phyloP scores from a whole-genome alignment of 179 eudicot genomes.

The Vitellaria paradoxa region DNA sequence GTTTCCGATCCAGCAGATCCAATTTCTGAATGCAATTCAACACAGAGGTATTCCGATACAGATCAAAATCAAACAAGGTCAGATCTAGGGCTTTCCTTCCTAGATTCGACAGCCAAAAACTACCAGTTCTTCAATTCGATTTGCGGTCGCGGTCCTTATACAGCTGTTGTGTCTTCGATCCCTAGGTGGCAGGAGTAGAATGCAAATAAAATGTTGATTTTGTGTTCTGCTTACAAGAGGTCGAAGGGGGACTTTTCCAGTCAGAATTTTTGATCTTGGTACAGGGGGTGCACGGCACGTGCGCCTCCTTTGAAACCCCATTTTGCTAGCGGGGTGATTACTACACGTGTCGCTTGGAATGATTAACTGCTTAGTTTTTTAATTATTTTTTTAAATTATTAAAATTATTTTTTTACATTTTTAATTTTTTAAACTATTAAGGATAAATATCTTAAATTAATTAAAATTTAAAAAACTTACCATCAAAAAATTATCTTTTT shows the following conservation, averaged over 20 bases:
- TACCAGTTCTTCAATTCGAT: not conserved
- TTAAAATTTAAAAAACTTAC: too few species aligned
- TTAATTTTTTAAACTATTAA: too few species aligned
- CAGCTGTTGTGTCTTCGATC: not conserved
- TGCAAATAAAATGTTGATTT: not conserved
- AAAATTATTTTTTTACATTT: too few species aligned
- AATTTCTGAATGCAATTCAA: not conserved
- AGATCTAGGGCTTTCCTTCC: conserved; percentile 12
- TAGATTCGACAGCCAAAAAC: not conserved
- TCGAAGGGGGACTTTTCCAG: not conserved
- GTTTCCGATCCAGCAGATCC: conserved; percentile 39
- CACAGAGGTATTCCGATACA: not conserved
- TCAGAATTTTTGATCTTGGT: not conserved
- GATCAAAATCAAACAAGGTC: conserved; percentile 1
- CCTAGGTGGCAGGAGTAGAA: not conserved
- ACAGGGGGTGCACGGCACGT: conserved; percentile 9
- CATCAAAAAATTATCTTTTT: too few species aligned
- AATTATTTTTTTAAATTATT: too few species aligned
- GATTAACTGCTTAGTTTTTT: too few species aligned
- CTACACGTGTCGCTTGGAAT: too few species aligned
- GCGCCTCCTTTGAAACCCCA: not conserved
- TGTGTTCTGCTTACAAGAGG: not conserved
- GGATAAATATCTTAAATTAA: too few species aligned
- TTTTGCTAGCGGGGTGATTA: too few species aligned
- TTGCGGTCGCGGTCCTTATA: conserved; percentile 4